Evolutionary conservation across 805 yeast species (phyloP).

Genomic region (Brettanomyces anomalus): DNA sequence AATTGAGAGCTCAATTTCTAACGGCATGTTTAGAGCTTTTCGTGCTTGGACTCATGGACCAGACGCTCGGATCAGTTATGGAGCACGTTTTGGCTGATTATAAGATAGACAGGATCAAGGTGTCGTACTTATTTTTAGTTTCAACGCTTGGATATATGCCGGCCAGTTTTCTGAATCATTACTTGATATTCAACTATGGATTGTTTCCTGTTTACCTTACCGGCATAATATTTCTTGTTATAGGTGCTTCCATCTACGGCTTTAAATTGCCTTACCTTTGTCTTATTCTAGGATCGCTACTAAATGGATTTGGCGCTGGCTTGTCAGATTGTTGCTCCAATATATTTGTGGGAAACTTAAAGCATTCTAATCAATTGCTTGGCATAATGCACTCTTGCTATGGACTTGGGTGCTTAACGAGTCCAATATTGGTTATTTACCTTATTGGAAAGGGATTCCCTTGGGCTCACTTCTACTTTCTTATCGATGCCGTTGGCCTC

Average conservation of each 20-base stretch:
- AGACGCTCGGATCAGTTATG: slow-evolving; percentile 50
- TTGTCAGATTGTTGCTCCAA: slow-evolving; percentile 46
- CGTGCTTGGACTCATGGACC: slow-evolving; percentile 50
- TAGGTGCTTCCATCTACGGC: slow-evolving; percentile 23
- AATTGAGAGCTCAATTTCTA: slow-evolving; percentile 35
- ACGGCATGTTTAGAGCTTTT: slow-evolving; percentile 32
- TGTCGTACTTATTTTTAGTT: slow-evolving; percentile 42
- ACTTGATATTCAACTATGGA: slow-evolving; percentile 35
- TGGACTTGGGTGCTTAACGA: slow-evolving; percentile 44
- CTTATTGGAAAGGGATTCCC: slow-evolving; percentile 28
- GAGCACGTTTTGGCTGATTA: slow-evolving; percentile 43
- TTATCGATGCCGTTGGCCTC: slow-evolving; percentile 25
- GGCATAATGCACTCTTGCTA: slow-evolving; percentile 46
- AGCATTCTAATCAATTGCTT: slow-evolving; percentile 38
- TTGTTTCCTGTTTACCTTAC: slow-evolving; percentile 34
- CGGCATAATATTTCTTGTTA: slow-evolving; percentile 7
- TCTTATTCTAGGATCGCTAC: slow-evolving; percentile 29
- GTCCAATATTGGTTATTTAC: slow-evolving; percentile 37
- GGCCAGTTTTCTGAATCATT: slow-evolving; percentile 41
- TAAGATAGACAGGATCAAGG: slow-evolving; percentile 35
- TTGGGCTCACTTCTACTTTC: slow-evolving; percentile 39
- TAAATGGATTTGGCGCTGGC: slow-evolving; percentile 50
- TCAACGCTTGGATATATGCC: slow-evolving; percentile 46
- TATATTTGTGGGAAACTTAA: slow-evolving; percentile 40
- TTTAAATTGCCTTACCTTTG: slow-evolving; percentile 33